These are phyloP conservation scores for Remersonia thermophila DNA, from an alignment of 2,329 filamentous ascomycete species.

Conservation along the genomic window DNA sequence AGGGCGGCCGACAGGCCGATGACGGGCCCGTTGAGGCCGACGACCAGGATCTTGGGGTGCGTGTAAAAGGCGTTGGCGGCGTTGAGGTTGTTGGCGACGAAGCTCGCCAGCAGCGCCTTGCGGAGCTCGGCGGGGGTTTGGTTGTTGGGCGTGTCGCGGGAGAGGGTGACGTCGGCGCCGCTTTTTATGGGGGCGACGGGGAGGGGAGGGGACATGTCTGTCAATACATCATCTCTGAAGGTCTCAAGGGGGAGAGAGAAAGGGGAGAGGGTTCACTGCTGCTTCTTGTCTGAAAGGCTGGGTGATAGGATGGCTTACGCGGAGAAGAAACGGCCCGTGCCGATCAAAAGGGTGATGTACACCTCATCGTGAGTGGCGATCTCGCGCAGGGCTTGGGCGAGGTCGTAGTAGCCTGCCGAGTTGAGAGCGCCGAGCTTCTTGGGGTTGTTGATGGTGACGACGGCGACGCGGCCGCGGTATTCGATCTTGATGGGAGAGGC, in stretches of 20 bases:
- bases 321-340: constrained; percentile 74
- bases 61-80: constrained; percentile 81
- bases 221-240: no score
- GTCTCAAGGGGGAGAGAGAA: no score
- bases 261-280: no score
- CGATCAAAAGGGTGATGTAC: constrained; percentile 73
- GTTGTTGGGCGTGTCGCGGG: constrained; percentile 19
- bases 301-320: constrained; percentile 56
- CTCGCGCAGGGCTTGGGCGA: constrained; percentile 62
- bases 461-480: constrained; percentile 58
- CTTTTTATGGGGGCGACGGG: no score
- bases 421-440: constrained; percentile 79
- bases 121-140: no score
- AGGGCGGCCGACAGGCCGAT: constrained; percentile 81
- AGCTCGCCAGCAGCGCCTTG: constrained; percentile 40
- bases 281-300: not conserved
- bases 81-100: constrained; percentile 80
- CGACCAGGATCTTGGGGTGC: constrained; percentile 86
- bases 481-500: constrained; percentile 40
- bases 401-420: constrained; percentile 60
- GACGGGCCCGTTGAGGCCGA: constrained; percentile 82
- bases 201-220: not conserved
- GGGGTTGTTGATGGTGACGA: constrained; percentile 75
- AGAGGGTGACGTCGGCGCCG: constrained; percentile 63
- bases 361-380: constrained; percentile 70